phyloP scores from a whole-genome alignment of 208 protist species.

The Kentomonas sorsogonicus region DNA sequence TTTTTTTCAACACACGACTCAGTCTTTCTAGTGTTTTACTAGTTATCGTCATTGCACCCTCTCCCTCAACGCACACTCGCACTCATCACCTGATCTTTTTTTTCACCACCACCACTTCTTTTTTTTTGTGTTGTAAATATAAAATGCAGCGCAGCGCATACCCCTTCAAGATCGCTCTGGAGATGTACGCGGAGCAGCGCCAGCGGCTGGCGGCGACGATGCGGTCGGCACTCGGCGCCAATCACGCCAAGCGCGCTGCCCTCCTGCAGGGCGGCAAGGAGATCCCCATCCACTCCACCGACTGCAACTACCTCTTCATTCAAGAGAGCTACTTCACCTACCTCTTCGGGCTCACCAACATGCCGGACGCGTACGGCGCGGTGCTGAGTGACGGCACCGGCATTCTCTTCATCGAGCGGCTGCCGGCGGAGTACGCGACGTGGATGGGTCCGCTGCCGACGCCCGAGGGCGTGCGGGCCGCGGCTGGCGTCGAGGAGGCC shows the following conservation, averaged over 20 bases:
- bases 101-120: neutral
- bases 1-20: too few species aligned
- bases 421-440: slow-evolving; percentile 79
- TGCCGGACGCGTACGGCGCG: slow-evolving; percentile 75
- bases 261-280: slow-evolving; percentile 75
- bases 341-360: slow-evolving; percentile 84
- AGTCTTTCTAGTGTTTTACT: too few species aligned
- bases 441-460: slow-evolving; percentile 90
- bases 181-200: slow-evolving; percentile 87
- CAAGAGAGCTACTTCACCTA: slow-evolving; percentile 95
- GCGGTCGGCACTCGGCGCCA: slow-evolving; percentile 20
- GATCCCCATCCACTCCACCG: slow-evolving; percentile 86
- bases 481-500: slow-evolving; percentile 67
- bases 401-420: slow-evolving; percentile 83
- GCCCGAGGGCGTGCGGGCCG: slow-evolving; percentile 43
- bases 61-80: too few species aligned
- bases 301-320: slow-evolving; percentile 84
- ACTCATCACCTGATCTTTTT: too few species aligned
- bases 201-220: slow-evolving; percentile 54
- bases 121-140: slow-evolving; percentile 9
- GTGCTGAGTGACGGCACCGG: slow-evolving; percentile 61
- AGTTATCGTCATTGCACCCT: too few species aligned
- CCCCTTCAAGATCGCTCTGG: slow-evolving; percentile 54
- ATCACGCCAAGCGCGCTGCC: slow-evolving; percentile 49
- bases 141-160: slow-evolving; percentile 33